Base-by-base conservation (phyloP, 306 rosid species). In the Cicer cuneatum region DNA sequence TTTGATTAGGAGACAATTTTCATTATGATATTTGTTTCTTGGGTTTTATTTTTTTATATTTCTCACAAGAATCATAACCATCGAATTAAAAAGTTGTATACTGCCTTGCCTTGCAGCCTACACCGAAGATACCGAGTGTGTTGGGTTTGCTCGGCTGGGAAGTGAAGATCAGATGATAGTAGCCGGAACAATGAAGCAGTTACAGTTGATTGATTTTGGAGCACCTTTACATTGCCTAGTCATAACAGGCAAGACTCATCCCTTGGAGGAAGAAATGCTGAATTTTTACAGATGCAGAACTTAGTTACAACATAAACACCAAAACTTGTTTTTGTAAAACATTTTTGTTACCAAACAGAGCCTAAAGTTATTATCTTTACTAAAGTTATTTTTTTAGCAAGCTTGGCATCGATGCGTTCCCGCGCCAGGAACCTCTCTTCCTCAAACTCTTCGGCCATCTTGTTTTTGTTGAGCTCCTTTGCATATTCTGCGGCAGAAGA, bases 171-270 rank as follows among this genome's bases (percentile, higher is more conserved):
- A 88, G 85, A 82, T 63, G 80, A 77, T 92, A 61, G 86, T 80
- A 11, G 90, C 96, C 0, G 98, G 98, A 59, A 83, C 87, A 6
- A 88, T 91, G 95, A 85, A 48, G 82, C 87, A 94, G 73, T 83
- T 94, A 57, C 89, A 70, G 84, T 84, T 11, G 24, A 69, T 87
- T 58, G 93, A 93, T 81, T 93, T 91, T 74, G 98, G 98, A 43
- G 84, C 80, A 18, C 98, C 98, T 73, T 91, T 93, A 60, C 98
- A 93, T 71, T 93, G 96, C 82, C 94, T 93, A 74, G 98, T 91
- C 73, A 91, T 93, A 62, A 83, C 79, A 19, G 96, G 98, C 81
- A 77, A 93, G 52, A 88, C 93, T 72, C 96, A 93, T 85, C 98
- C 98, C 0, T 72, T 93, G 78, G 96, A 94, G 84, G 94, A 91